Percentiles rank a stretch among this genome's conserved stretches.
phyloP scores from a whole-genome alignment of 176 grass and related monocot genomes.

The Pontederia paniculata region DNA sequence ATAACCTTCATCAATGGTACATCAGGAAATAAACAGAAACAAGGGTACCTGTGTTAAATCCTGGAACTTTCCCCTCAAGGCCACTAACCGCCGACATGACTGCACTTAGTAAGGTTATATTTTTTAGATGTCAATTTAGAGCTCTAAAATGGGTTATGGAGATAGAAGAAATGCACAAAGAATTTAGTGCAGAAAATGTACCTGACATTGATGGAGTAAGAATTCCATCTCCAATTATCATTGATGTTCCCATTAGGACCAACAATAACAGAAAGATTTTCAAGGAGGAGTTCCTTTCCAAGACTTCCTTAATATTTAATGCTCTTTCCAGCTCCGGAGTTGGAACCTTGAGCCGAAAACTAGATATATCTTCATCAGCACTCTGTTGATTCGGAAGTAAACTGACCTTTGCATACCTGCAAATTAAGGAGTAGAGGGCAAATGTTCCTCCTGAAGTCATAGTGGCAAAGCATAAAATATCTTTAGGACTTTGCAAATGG shows the following conservation, averaged over 20 bases:
- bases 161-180: no score
- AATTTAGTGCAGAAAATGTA: constrained; percentile 17
- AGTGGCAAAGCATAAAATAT: not conserved
- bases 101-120: constrained; percentile 25
- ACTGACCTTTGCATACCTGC: constrained; percentile 89
- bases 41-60: constrained; percentile 62
- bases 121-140: no score
- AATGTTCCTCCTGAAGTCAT: constrained; percentile 69
- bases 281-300: constrained; percentile 60
- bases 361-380: constrained; percentile 82
- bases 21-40: not conserved
- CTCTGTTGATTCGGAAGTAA: constrained; percentile 83
- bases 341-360: constrained; percentile 83
- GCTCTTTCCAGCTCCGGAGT: constrained; percentile 83
- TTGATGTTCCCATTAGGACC: constrained; percentile 90
- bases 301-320: constrained; percentile 61
- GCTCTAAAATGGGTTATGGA: no score
- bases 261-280: constrained; percentile 80
- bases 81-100: constrained; percentile 98
- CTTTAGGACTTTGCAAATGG: not conserved
- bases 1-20: no score
- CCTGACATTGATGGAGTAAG: constrained; percentile 99
- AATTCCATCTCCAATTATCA: constrained; percentile 97
- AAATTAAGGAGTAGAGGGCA: constrained; percentile 88
- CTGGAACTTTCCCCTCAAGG: constrained; percentile 69